Conservation (phyloP, 2,329 filamentous ascomycete genomes). For the Polytolypa hystricis region DNA sequence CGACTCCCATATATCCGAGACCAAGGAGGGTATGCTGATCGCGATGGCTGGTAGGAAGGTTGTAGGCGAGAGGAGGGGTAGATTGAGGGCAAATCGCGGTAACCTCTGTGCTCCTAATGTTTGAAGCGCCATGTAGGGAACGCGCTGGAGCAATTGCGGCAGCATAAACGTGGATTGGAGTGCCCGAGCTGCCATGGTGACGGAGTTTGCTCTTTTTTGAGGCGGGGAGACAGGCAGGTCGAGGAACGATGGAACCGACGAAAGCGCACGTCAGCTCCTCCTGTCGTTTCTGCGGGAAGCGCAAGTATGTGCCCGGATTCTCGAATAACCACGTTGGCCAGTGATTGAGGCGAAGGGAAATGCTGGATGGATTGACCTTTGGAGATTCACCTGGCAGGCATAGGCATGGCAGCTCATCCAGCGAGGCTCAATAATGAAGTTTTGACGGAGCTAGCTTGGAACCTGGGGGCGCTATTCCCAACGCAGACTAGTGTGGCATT, state of each 20-base stretch:
- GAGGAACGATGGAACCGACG: no score
- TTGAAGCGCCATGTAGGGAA: conserved; percentile 10
- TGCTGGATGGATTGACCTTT: neutral
- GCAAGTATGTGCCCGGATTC: no score
- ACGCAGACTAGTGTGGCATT: conserved; percentile 17
- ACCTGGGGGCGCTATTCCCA: conserved; percentile 17
- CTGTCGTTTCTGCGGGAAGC: no score
- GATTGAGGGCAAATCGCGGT: conserved; percentile 31
- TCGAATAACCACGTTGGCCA: no score
- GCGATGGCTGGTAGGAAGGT: conserved; percentile 38
- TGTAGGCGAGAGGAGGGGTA: conserved; percentile 49
- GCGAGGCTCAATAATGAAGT: no score
- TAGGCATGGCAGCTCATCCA: no score
- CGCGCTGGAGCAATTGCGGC: conserved; percentile 17
- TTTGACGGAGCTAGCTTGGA: no score
- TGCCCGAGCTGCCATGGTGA: conserved; percentile 18
- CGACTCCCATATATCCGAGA: conserved; percentile 84
- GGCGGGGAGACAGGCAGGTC: neutral
- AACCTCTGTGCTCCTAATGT: conserved; percentile 17
- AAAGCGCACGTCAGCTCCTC: no score
- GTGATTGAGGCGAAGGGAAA: no score
- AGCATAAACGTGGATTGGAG: conserved; percentile 13
- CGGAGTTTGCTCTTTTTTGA: neutral
- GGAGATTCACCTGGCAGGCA: no score
- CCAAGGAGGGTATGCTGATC: conserved; percentile 53